Base-by-base conservation (phyloP, 2,329 filamentous ascomycete genomes). In the Rhynchosporium secalis region DNA sequence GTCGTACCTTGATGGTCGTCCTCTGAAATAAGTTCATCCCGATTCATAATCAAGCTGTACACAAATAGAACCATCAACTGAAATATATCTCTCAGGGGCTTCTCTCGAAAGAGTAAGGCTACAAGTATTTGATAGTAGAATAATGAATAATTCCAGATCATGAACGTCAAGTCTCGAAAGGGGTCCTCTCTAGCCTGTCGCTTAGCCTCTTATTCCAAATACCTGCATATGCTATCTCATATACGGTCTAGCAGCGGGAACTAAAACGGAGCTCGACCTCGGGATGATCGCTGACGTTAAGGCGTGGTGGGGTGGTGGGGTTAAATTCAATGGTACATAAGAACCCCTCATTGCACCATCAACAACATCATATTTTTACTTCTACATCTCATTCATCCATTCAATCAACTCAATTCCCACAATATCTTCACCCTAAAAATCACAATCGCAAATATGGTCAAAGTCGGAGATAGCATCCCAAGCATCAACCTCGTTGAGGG, bases 381-480 rank as follows among this genome's bases (percentile, higher is more conserved):
- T 55, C 20, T 8, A 49, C 43, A 47, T n/a, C 28, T 26, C 20
- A 45, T 36, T 31, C 48, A 41, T 8, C 38, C 10, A 15, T 33
- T 29, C 28, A 28, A 15, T 54, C 47, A 40, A 54, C 38, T 45
- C 15, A 15, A 20, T 15, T 40, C 31, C 5, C 45, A 52, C 26
- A 54, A 36, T 36, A 5, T 36, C 33, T 6, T 36, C n/a, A 43
- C 40, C 10, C 26, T 84, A 67, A 88, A 58, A 65, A 59, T 58
- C 61, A 59, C 61, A 65, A 59, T 58, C 61, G 61, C 61, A 62
- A 68, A 61, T 20, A 70, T 70, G 68, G 69, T 97, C 73, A 83
- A 89, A 71, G 86, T 86, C 65, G 93, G 94, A 74, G 92, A 97
- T 76, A 78, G 83, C 68, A 81, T 98, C 63, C 94, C 94, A 12